Percentiles rank a stretch among this genome's conserved stretches.
Conservation (phyloP, 495 filamentous ascomycete species). For the Xylaria curta region DNA sequence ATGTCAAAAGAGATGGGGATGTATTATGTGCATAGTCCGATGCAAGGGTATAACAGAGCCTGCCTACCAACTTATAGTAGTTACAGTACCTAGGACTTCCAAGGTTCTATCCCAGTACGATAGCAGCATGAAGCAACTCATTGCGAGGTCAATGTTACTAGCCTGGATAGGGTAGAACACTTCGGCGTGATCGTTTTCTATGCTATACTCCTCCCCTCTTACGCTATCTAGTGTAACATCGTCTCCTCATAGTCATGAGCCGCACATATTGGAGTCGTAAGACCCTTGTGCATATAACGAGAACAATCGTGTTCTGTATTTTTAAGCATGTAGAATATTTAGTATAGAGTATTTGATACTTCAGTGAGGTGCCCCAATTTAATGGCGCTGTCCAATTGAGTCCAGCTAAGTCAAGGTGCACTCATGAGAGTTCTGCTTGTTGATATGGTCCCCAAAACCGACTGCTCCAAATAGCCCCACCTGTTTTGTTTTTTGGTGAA, state of each 20-base stretch:
- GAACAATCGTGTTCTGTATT: conserved; percentile 5
- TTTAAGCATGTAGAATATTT: conserved; percentile 9
- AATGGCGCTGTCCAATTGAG: conserved; percentile 2
- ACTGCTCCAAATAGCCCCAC: neutral
- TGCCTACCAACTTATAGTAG: too few relatives aligned
- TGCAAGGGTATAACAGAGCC: neutral
- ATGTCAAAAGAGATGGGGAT: neutral
- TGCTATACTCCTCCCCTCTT: neutral
- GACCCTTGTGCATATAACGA: neutral
- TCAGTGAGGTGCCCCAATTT: conserved; percentile 7
- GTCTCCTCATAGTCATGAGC: neutral
- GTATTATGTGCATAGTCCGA: neutral
- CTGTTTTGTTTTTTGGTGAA: neutral
- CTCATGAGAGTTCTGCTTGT: neutral
- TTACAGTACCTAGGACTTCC: too few relatives aligned
- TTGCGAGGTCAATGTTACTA: neutral
- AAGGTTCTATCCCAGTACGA: too few relatives aligned
- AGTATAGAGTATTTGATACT: conserved; percentile 22
- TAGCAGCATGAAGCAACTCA: neutral
- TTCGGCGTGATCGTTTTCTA: neutral
- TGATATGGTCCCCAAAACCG: neutral
- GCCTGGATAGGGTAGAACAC: neutral
- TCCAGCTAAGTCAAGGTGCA: neutral
- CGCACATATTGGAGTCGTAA: neutral
- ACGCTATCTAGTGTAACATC: neutral